Conservation (phyloP, 2,329 filamentous ascomycete species). For the Metarhizium sp. region DNA sequence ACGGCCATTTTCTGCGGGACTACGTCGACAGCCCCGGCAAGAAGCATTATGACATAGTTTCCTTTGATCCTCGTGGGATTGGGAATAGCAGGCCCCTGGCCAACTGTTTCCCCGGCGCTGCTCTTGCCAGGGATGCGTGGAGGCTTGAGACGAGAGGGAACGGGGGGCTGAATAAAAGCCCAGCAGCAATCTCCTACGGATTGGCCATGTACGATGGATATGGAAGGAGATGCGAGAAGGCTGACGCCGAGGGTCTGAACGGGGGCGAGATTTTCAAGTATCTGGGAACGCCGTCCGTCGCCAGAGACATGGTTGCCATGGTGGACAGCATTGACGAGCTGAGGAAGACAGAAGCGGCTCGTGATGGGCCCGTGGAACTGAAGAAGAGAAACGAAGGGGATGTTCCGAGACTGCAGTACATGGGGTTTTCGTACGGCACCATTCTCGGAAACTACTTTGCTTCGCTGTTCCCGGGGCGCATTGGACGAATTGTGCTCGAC, state of each 20-base stretch:
- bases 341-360: slow-evolving; percentile 8
- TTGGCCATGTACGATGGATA: slow-evolving; percentile 15
- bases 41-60: slow-evolving; percentile 31
- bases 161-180: slow-evolving; percentile 19
- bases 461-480: slow-evolving; percentile 23
- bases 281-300: slow-evolving; percentile 28
- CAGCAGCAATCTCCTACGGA: slow-evolving; percentile 16
- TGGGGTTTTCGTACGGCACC: slow-evolving; percentile 38
- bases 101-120: slow-evolving; percentile 26
- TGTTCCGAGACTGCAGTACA: slow-evolving; percentile 30
- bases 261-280: slow-evolving; percentile 21
- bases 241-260: slow-evolving; percentile 1
- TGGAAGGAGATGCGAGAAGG: slow-evolving; percentile 18
- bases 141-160: slow-evolving; percentile 2
- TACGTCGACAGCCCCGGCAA: slow-evolving; percentile 15
- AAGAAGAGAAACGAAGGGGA: slow-evolving; percentile 6
- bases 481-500: slow-evolving; percentile 33
- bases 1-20: slow-evolving; percentile 18
- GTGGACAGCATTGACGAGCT: slow-evolving; percentile 28
- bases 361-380: background rate
- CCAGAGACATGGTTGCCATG: slow-evolving; percentile 33
- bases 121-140: slow-evolving; percentile 17
- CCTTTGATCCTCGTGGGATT: slow-evolving; percentile 35
- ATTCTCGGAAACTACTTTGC: slow-evolving; percentile 25
- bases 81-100: slow-evolving; percentile 24